These are phyloP conservation scores for Aspergillus sp. DNA, from an alignment of 2,329 filamentous ascomycete genomes.

Conservation along the genomic window DNA sequence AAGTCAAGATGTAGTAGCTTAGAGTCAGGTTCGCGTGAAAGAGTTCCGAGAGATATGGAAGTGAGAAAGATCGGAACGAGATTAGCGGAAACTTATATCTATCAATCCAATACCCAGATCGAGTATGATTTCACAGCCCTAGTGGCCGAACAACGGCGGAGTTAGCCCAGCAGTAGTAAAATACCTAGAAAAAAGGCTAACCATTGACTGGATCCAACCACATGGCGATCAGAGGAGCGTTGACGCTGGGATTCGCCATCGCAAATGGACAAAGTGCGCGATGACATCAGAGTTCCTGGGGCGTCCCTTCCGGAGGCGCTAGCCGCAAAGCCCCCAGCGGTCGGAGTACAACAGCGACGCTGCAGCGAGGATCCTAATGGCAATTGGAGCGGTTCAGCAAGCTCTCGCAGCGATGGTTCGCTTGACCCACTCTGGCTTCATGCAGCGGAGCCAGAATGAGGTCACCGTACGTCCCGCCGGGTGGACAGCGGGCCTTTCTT, in stretches of 20 bases:
- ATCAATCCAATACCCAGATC: neutral
- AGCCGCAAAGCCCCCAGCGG: neutral
- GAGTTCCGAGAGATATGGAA: neutral
- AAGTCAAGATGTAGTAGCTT: neutral
- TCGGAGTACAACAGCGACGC: conserved; percentile 5
- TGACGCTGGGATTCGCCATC: conserved; percentile 11
- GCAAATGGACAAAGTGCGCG: neutral
- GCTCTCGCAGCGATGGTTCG: neutral
- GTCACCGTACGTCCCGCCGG: conserved; percentile 21
- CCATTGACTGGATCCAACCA: conserved; percentile 14
- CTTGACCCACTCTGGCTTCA: conserved; percentile 14
- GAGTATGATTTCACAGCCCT: conserved; percentile 21
- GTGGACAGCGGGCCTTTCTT: neutral
- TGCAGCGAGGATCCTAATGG: conserved; percentile 18
- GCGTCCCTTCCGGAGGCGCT: neutral
- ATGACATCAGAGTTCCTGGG: conserved; percentile 24
- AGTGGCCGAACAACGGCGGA: conserved; percentile 5
- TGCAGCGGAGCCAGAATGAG: conserved; percentile 21
- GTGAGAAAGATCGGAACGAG: neutral
- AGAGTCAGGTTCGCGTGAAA: neutral
- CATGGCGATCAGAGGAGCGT: conserved; percentile 9
- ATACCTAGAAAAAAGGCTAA: neutral
- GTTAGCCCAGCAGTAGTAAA: neutral
- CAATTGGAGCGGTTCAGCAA: neutral
- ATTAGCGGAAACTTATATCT: neutral